These are phyloP conservation scores for Castanea crenata DNA, from an alignment of 306 rosid species.

Conservation along the genomic window DNA sequence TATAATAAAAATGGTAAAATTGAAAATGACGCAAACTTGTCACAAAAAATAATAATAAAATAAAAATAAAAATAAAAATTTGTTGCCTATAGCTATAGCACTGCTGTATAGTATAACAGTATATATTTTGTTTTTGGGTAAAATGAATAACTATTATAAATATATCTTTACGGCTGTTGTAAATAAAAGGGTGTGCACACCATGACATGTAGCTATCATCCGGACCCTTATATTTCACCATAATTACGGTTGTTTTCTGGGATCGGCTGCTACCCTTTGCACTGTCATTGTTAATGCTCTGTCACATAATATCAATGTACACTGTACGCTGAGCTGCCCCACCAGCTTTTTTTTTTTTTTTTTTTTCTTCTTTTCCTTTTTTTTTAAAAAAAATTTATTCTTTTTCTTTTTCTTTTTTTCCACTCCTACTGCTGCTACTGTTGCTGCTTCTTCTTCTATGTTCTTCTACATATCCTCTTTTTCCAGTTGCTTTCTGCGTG, in stretches of 20 bases:
- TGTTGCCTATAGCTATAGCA: too few relatives aligned
- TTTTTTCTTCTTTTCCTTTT: not conserved
- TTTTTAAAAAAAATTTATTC: not conserved
- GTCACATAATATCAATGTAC: slow-evolving; percentile 15
- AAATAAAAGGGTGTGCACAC: not conserved
- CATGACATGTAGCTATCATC: slow-evolving; percentile 27
- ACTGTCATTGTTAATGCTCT: slow-evolving; percentile 46
- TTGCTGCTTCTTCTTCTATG: not conserved
- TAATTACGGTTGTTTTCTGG: slow-evolving; percentile 46
- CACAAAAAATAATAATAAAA: too few relatives aligned
- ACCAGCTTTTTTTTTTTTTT: not conserved
- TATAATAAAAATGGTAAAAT: too few relatives aligned
- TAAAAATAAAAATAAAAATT: too few relatives aligned
- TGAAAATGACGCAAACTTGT: too few relatives aligned
- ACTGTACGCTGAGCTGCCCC: not conserved
- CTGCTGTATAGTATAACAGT: too few relatives aligned
- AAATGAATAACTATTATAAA: too few relatives aligned
- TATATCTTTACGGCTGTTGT: slow-evolving; percentile 28
- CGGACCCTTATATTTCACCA: slow-evolving; percentile 15
- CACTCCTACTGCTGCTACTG: too few relatives aligned
- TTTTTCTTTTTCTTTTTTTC: not conserved
- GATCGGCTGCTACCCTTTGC: slow-evolving; percentile 56
- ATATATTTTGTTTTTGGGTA: too few relatives aligned
- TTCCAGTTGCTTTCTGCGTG: not conserved
- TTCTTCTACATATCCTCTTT: not conserved